Conservation (phyloP, 306 rosid genomes). For the Cucurbita maxima region DNA sequence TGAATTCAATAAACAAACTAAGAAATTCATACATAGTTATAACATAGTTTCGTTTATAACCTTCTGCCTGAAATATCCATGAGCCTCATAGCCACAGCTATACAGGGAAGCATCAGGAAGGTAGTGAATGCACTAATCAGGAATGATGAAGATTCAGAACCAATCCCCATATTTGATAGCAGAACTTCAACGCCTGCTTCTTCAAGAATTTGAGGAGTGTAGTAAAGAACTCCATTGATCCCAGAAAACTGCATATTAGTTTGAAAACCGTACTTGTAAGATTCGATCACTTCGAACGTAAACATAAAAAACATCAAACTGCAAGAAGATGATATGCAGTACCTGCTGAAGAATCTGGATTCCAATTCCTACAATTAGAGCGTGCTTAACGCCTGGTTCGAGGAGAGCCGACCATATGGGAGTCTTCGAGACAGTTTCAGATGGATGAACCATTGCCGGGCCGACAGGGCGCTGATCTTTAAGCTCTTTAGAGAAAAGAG, state of each 20-base stretch:
- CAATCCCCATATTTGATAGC: constrained; percentile 41
- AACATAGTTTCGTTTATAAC: constrained; percentile 9
- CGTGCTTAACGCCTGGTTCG: constrained; percentile 72
- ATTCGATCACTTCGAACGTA: background rate
- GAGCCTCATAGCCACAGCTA: constrained; percentile 54
- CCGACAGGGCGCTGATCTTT: constrained; percentile 44
- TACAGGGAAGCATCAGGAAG: constrained; percentile 72
- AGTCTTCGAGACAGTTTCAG: constrained; percentile 43
- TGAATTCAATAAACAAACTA: background rate
- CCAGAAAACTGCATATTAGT: constrained; percentile 49
- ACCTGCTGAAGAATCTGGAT: constrained; percentile 88
- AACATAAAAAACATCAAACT: background rate
- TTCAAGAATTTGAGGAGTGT: constrained; percentile 82
- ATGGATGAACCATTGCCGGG: constrained; percentile 81
- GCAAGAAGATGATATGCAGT: background rate
- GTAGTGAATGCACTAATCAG: constrained; percentile 70
- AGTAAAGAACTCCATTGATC: constrained; percentile 74
- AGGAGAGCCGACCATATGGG: constrained; percentile 62
- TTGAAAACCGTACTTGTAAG: background rate
- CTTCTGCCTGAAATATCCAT: constrained; percentile 71
- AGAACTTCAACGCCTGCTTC: constrained; percentile 71
- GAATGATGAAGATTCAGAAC: constrained; percentile 51
- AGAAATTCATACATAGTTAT: background rate
- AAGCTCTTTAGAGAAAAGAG: constrained; percentile 58
- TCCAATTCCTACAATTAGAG: constrained; percentile 61